phyloP scores from a whole-genome alignment of 2,329 filamentous ascomycete genomes.

The Ophiostoma novo-ulmi region DNA sequence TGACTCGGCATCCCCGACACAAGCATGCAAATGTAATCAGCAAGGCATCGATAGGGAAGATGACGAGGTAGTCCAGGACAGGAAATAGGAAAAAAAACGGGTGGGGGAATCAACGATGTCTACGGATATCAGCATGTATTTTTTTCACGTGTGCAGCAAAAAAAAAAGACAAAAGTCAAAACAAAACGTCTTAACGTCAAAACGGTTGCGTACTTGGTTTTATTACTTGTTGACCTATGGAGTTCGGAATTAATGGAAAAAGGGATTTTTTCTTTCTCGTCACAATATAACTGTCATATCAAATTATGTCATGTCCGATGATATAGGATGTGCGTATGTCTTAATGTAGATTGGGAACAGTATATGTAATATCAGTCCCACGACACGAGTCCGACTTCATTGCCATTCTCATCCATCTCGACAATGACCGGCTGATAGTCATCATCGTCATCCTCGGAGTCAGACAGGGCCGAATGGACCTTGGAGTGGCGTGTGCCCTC shows the following conservation, averaged over 20 bases:
- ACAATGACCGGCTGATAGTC: constrained; percentile 52
- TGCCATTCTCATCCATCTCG: constrained; percentile 48
- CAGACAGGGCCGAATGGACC: constrained; percentile 15
- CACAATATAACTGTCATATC: no score
- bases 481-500: constrained; percentile 8
- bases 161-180: background rate
- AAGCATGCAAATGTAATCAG: background rate
- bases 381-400: constrained; percentile 48
- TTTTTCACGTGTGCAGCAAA: constrained; percentile 15
- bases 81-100: constrained; percentile 10
- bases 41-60: constrained; percentile 15
- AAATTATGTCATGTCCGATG: background rate
- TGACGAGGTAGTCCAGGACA: background rate
- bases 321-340: background rate
- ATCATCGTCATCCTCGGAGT: constrained; percentile 28
- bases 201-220: background rate
- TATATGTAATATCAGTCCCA: constrained; percentile 34
- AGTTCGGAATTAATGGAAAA: background rate
- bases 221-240: constrained; percentile 12
- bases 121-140: constrained; percentile 15
- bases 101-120: constrained; percentile 2
- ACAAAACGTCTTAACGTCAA: background rate
- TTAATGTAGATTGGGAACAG: no score
- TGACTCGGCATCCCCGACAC: background rate
- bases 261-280: background rate